Conservation (phyloP, 495 filamentous ascomycete genomes). For the Penicillium paxilli region DNA sequence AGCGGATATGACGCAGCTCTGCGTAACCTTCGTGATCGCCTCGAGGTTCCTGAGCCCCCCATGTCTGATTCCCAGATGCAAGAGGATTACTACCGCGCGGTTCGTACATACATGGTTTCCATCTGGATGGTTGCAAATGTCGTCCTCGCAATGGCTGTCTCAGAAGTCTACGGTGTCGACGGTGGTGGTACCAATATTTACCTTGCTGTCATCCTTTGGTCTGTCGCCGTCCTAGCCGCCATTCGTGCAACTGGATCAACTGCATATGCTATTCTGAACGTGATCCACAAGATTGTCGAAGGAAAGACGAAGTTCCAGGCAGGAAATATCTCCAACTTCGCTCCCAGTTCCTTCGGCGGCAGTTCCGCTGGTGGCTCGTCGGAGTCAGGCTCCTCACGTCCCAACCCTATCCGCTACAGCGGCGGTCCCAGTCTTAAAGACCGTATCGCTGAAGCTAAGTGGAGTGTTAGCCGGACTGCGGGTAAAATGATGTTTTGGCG, state of each 20-base stretch:
- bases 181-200: constrained; percentile 83
- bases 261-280: constrained; percentile 77
- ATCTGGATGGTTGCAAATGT: constrained; percentile 93
- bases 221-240: constrained; percentile 79
- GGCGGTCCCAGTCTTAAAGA: constrained; percentile 38
- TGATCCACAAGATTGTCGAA: constrained; percentile 82
- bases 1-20: constrained; percentile 96
- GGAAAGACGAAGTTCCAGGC: constrained; percentile 68
- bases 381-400: constrained; percentile 21
- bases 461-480: constrained; percentile 34
- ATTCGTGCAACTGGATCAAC: constrained; percentile 82
- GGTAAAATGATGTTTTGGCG: constrained; percentile 49
- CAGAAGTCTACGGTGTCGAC: constrained; percentile 73
- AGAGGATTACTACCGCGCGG: constrained; percentile 97
- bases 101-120: constrained; percentile 98
- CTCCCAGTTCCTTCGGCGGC: constrained; percentile 24
- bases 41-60: constrained; percentile 68
- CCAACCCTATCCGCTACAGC: constrained; percentile 35
- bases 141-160: constrained; percentile 88
- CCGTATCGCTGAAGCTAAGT: constrained; percentile 36
- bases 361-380: constrained; percentile 25
- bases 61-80: constrained; percentile 79
- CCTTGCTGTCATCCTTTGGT: constrained; percentile 89
- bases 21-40: constrained; percentile 88
- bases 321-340: constrained; percentile 38